Evolutionary conservation across 2,329 filamentous ascomycete genomes (phyloP).

Genomic region (Penicillium decumbens): DNA sequence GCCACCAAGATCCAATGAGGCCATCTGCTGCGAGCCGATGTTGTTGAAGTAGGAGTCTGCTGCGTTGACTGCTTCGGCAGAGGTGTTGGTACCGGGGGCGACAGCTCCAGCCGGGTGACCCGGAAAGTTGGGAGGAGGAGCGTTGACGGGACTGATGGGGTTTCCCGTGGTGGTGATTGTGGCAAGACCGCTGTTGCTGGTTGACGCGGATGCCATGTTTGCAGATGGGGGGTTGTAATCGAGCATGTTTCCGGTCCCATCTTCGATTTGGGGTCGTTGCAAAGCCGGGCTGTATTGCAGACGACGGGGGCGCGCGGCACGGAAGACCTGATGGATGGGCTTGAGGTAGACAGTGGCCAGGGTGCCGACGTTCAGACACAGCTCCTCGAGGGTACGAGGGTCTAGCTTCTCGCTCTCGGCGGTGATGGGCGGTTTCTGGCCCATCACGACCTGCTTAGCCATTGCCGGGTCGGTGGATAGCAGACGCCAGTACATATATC

Average conservation of each 20-base stretch:
- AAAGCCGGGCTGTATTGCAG: slow-evolving; percentile 80
- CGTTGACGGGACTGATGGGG: slow-evolving; percentile 28
- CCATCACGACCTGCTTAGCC: slow-evolving; percentile 89
- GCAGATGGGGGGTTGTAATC: slow-evolving; percentile 36
- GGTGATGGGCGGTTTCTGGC: slow-evolving; percentile 92
- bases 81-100: slow-evolving; percentile 57
- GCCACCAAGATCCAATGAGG: slow-evolving; percentile 63
- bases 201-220: slow-evolving; percentile 27
- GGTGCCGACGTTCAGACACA: slow-evolving; percentile 94
- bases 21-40: slow-evolving; percentile 69
- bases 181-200: slow-evolving; percentile 26
- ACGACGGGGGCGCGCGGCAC: slow-evolving; percentile 73
- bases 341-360: slow-evolving; percentile 97
- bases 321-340: slow-evolving; percentile 94
- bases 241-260: slow-evolving; percentile 26
- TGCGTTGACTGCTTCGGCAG: slow-evolving; percentile 70
- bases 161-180: slow-evolving; percentile 31
- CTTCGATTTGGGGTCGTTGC: slow-evolving; percentile 60
- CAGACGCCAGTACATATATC: slow-evolving; percentile 99
- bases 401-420: slow-evolving; percentile 94
- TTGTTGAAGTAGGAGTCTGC: slow-evolving; percentile 87
- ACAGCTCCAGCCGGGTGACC: slow-evolving; percentile 73
- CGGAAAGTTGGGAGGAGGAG: slow-evolving; percentile 32
- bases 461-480: slow-evolving; percentile 85
- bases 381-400: slow-evolving; percentile 84